Base-by-base conservation (phyloP, 768 basidiomycete species). In the Chalciporus chontae region DNA sequence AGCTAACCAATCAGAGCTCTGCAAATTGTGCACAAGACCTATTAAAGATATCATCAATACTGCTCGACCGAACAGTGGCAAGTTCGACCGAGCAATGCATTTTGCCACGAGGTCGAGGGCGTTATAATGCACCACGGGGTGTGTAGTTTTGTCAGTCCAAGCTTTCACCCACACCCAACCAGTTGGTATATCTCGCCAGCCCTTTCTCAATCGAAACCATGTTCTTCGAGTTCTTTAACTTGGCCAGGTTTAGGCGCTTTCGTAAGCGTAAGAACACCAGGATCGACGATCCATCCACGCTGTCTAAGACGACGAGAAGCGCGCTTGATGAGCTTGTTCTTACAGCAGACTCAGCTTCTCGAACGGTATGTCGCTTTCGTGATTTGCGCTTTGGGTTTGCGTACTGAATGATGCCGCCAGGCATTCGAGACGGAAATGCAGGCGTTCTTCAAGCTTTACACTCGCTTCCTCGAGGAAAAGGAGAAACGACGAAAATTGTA, bases 361-460 rank as follows among this genome's bases (percentile, higher is more conserved):
- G 78, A 65, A 86, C 84, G 77, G 88, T 84, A 31, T 47, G 47
- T 40, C 23, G 32, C 9, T 48, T 43, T 34, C 48, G 56, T 60
- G 42, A 50, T 54, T 74, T 73, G 64, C 34, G n/a, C 31, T n/a
- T n/a, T n/a, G n/a, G n/a, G n/a, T n/a, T n/a, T n/a, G n/a, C n/a
- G 41, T 32, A 3, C 45, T 18, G 15, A 51, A 48, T 38, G 36
- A 39, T 37, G 39, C 61, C 68, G 64, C 45, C 41, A 77, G 75
- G 59, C 62, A 13, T 96, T 97, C 74, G 87, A 93, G 71, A 85
- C 84, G 32, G 93, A 98, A 75, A 95, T 97, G 94, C 86, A 92
- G 69, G 84, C 86, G 51, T 97, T 96, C 79, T 94, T 94, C 80
- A 84, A 85, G 60, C 88, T 97, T 61, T 94, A 95, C 78, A 94